Conservation (phyloP, 2,329 filamentous ascomycete genomes). For the Xylaria digitata region DNA sequence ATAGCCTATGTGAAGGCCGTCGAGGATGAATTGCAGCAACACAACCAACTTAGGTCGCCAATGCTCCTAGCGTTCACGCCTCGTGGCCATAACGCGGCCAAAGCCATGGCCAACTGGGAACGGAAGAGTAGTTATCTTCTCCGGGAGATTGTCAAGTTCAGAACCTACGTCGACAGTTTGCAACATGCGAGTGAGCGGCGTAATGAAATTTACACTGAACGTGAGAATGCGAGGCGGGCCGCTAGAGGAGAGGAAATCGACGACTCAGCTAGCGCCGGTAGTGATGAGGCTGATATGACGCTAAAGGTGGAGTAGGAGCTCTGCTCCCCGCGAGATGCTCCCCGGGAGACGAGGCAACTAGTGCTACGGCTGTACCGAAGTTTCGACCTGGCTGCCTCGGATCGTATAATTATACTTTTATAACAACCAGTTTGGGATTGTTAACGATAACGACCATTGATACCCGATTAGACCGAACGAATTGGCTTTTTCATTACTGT, state of each 20-base stretch:
- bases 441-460: slow-evolving; percentile 39
- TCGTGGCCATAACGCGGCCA: slow-evolving; percentile 80
- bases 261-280: slow-evolving; percentile 47
- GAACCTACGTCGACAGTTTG: slow-evolving; percentile 91
- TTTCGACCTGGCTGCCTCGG: neutral
- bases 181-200: slow-evolving; percentile 76
- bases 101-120: slow-evolving; percentile 97
- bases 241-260: slow-evolving; percentile 59
- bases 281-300: slow-evolving; percentile 35
- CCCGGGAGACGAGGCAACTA: neutral
- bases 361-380: slow-evolving; percentile 1
- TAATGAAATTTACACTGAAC: slow-evolving; percentile 75
- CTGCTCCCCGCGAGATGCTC: neutral
- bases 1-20: slow-evolving; percentile 84
- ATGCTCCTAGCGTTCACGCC: slow-evolving; percentile 93
- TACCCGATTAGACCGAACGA: slow-evolving; percentile 36
- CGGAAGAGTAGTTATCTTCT: slow-evolving; percentile 92
- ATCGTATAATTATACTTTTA: slow-evolving; percentile 16
- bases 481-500: slow-evolving; percentile 26
- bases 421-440: slow-evolving; percentile 14
- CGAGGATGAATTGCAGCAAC: slow-evolving; percentile 84
- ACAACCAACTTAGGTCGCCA: slow-evolving; percentile 87
- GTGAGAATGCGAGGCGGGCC: slow-evolving; percentile 63
- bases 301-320: slow-evolving; percentile 36
- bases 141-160: slow-evolving; percentile 94